Conservation (phyloP, 148 eudicot species). For the Camellia sinensis region DNA sequence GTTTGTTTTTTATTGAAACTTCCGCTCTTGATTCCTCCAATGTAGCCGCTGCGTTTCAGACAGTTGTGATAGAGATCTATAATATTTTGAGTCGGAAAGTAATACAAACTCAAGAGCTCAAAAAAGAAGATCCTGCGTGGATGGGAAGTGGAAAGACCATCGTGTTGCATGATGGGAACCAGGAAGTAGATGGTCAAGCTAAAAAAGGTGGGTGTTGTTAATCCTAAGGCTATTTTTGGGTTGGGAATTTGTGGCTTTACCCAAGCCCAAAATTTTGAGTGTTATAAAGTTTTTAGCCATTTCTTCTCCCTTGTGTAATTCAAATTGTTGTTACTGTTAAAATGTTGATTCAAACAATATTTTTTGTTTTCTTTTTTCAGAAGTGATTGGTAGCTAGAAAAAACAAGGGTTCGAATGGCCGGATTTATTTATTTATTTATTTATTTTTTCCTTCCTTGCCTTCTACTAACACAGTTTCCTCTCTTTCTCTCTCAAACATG, state of each 20-base stretch:
- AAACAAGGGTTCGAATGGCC: too few relatives aligned
- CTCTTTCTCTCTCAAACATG: too few relatives aligned
- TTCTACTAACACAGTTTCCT: too few relatives aligned
- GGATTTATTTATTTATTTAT: too few relatives aligned
- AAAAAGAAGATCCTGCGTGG: slow-evolving; percentile 58
- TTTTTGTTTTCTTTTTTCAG: background rate
- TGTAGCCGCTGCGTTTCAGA: slow-evolving; percentile 75
- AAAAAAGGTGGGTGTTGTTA: slow-evolving; percentile 50
- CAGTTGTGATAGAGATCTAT: slow-evolving; percentile 77
- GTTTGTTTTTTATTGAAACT: slow-evolving; percentile 85
- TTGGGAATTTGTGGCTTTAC: background rate
- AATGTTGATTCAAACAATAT: background rate
- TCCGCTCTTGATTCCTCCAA: slow-evolving; percentile 93
- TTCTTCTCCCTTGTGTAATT: slow-evolving; percentile 5
- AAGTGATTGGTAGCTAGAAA: too few relatives aligned
- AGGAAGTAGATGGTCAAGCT: slow-evolving; percentile 27
- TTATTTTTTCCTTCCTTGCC: too few relatives aligned
- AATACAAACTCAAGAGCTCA: slow-evolving; percentile 75
- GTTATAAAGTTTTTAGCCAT: background rate
- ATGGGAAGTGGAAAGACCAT: slow-evolving; percentile 71
- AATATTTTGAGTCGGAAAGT: slow-evolving; percentile 83
- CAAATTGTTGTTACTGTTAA: background rate
- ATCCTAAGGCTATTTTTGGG: slow-evolving; percentile 12
- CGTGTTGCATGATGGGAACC: slow-evolving; percentile 46
- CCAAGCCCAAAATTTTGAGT: background rate